A percentile compares a stretch with the other conserved stretches of the same genome.
Conservation (phyloP, 495 filamentous ascomycete genomes). For the Trichocladium uniseriatum region DNA sequence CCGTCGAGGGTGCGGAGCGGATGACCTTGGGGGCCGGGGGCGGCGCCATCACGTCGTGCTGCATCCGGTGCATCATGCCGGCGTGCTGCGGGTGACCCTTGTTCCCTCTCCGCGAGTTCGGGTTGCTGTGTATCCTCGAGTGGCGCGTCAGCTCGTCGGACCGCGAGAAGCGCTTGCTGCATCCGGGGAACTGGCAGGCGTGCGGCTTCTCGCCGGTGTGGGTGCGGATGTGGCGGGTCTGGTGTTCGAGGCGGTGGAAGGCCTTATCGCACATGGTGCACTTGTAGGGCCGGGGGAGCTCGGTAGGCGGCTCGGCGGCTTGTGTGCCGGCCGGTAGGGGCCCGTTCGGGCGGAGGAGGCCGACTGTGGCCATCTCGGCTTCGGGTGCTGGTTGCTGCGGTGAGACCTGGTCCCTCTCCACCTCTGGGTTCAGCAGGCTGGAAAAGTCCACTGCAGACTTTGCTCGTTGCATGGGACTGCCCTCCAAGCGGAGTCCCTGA, state of each 20-base stretch:
- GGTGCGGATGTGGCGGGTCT: slow-evolving; percentile 94
- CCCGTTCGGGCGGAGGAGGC: slow-evolving; percentile 63
- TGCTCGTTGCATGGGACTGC: slow-evolving; percentile 63
- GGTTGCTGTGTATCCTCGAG: slow-evolving; percentile 98
- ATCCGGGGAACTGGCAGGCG: slow-evolving; percentile 86
- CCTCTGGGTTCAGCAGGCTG: slow-evolving; percentile 65
- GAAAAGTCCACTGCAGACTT: slow-evolving; percentile 66
- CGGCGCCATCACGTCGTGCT: slow-evolving; percentile 67
- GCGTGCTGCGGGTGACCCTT: slow-evolving; percentile 52
- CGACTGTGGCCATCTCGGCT: slow-evolving; percentile 57
- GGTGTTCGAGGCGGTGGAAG: slow-evolving; percentile 96
- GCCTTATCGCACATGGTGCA: slow-evolving; percentile 98
- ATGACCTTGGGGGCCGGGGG: slow-evolving; percentile 54
- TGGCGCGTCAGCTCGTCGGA: slow-evolving; percentile 96
- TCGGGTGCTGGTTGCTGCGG: slow-evolving; percentile 26
- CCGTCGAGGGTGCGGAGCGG: slow-evolving; percentile 82
- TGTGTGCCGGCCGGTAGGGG: slow-evolving; percentile 46
- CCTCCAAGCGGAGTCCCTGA: slow-evolving; percentile 11
- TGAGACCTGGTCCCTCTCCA: slow-evolving; percentile 17
- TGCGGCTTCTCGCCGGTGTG: slow-evolving; percentile 99
- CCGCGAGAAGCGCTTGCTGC: slow-evolving; percentile 93
- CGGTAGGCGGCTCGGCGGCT: slow-evolving; percentile 43
- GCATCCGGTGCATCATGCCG: slow-evolving; percentile 26
- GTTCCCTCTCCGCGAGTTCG: slow-evolving; percentile 89
- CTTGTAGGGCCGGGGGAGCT: slow-evolving; percentile 94